Evolutionary conservation across 331 rosid species (phyloP).

Genomic region (Cydonia oblonga): DNA sequence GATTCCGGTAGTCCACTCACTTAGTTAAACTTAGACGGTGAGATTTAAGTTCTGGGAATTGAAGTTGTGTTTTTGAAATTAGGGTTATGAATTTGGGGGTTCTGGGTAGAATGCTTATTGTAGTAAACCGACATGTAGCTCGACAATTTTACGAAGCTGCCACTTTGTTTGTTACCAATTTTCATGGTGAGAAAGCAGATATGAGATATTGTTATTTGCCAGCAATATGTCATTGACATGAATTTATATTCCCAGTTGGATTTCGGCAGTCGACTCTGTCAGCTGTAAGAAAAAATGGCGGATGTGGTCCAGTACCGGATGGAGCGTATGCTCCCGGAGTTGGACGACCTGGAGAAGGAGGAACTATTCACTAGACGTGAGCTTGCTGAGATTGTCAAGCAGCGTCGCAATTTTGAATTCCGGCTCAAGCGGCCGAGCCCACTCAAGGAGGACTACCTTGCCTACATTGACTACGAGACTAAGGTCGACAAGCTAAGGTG

Average conservation of each 20-base stretch:
- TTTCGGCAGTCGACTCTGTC: background rate
- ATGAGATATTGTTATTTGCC: background rate
- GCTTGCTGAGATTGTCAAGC: slow-evolving; percentile 72
- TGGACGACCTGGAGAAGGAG: slow-evolving; percentile 67
- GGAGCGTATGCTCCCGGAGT: slow-evolving; percentile 79
- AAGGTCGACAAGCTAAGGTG: slow-evolving; percentile 60
- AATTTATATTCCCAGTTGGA: background rate
- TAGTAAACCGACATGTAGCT: background rate
- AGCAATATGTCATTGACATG: background rate
- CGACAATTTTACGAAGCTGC: no score
- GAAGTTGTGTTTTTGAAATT: background rate
- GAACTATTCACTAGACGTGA: slow-evolving; percentile 53
- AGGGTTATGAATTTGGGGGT: background rate
- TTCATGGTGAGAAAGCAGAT: background rate
- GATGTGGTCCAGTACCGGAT: slow-evolving; percentile 77
- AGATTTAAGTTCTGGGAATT: background rate
- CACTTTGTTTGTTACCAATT: background rate
- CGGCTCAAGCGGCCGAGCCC: slow-evolving; percentile 69
- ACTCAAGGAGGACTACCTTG: slow-evolving; percentile 62
- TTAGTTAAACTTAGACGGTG: no score
- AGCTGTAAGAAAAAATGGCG: slow-evolving; percentile 37
- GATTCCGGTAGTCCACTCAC: no score
- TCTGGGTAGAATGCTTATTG: background rate
- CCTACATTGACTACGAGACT: slow-evolving; percentile 73
- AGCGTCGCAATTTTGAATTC: slow-evolving; percentile 76